phyloP scores from a whole-genome alignment of 441 rosid genomes.

The Euphorbia schlechtendalii region DNA sequence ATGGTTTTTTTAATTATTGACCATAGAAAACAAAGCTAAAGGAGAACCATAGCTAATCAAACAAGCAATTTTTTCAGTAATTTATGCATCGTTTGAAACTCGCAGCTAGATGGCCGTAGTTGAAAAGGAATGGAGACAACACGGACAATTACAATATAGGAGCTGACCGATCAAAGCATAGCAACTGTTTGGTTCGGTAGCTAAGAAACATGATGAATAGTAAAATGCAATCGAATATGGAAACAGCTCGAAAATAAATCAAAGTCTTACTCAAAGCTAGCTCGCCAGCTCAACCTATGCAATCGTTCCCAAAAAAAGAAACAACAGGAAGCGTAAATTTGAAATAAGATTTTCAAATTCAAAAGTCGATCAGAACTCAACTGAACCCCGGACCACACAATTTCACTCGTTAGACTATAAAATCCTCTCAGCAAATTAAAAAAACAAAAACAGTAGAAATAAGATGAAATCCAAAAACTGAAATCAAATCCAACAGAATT shows the following conservation, averaged over 20 bases:
- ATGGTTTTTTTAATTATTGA: neutral
- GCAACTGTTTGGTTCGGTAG: slow-evolving; percentile 6
- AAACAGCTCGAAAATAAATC: no score
- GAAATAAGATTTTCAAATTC: slow-evolving; percentile 4
- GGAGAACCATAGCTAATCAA: neutral
- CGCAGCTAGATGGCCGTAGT: neutral
- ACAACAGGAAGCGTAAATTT: neutral
- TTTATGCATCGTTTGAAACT: neutral
- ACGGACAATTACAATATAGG: neutral
- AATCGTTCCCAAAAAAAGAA: neutral
- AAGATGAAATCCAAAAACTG: neutral
- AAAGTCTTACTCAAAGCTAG: slow-evolving; percentile 11
- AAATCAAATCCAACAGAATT: slow-evolving; percentile 5
- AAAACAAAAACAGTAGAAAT: neutral
- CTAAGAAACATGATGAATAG: slow-evolving; percentile 20
- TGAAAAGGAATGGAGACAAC: neutral
- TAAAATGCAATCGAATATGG: neutral
- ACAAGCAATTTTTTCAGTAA: neutral
- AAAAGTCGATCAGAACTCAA: neutral
- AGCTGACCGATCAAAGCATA: slow-evolving; percentile 13
- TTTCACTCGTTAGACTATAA: slow-evolving; percentile 1
- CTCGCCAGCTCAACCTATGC: slow-evolving; percentile 6
- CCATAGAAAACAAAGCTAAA: neutral
- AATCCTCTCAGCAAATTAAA: neutral
- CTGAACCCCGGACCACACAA: neutral